These are phyloP conservation scores for Skeletonema grethae DNA, from an alignment of 108 stramenopile species.

Conservation along the genomic window DNA sequence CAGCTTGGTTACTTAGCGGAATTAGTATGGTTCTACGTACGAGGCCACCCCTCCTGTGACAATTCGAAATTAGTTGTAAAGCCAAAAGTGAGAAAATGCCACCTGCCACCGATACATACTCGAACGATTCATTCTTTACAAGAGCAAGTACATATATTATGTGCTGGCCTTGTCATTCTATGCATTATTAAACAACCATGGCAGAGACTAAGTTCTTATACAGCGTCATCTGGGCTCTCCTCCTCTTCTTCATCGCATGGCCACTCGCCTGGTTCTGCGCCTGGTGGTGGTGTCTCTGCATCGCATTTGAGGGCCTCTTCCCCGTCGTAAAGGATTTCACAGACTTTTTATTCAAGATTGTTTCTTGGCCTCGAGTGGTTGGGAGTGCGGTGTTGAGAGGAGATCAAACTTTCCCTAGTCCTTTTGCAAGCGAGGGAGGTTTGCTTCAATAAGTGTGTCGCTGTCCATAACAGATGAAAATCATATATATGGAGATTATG, in stretches of 20 bases:
- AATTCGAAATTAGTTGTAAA: too few species aligned
- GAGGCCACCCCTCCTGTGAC: too few species aligned
- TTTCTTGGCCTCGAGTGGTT: conserved; percentile 47
- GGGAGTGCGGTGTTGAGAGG: conserved; percentile 40
- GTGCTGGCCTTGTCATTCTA: too few species aligned
- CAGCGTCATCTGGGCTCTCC: conserved; percentile 47
- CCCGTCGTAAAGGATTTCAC: conserved; percentile 41
- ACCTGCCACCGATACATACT: too few species aligned
- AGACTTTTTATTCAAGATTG: conserved; percentile 50
- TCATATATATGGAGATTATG: too few species aligned
- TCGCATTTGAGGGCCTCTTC: conserved; percentile 48
- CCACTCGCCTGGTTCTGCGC: conserved; percentile 51
- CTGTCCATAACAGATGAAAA: too few species aligned
- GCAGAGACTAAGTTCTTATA: conserved; percentile 30
- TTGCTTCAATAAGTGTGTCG: not conserved
- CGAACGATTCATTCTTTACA: too few species aligned
- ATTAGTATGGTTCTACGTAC: too few species aligned
- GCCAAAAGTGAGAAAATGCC: too few species aligned
- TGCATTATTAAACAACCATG: not conserved
- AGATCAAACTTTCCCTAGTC: conserved; percentile 37
- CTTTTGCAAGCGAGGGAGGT: conserved; percentile 2
- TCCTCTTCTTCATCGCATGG: conserved; percentile 56
- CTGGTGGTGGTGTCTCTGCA: conserved; percentile 45
- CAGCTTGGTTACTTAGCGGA: too few species aligned
- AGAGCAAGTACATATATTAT: too few species aligned